Base-by-base conservation (phyloP, 75 land plant genomes). In the Chamaecyparis obtusa region DNA sequence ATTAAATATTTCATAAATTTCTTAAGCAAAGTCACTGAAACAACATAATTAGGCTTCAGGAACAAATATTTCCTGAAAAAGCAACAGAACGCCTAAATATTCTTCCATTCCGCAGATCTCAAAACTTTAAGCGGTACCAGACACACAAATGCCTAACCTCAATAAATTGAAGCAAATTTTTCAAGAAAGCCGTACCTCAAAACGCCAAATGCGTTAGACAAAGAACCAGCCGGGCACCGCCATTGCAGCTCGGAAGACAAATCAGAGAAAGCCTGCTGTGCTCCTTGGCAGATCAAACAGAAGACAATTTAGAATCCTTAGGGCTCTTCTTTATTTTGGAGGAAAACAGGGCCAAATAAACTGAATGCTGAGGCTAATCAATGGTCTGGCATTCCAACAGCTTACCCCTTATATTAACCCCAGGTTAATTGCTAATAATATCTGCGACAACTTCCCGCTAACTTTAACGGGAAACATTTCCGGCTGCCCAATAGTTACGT, bases 371-470 rank as follows among this genome's bases (percentile, higher is more conserved):
- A 78, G 41, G 81, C 43, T 78, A 81, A 43, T 51, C 83, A 43
- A 43, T n/a, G 46, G 83, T n/a, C 83, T 49, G 83, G 83, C 83
- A 81, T 41, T 81, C 54, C 83, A 81, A 81, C 83, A 81, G 83
- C 16, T 81, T 6, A 46, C 46, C 83, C 36, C 46, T n/a, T n/a
- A 9, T 0, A 10, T 81, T 81, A 46, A n/a, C 30, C 48, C 30
- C 46, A 17, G 46, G 83, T 27, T 81, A 81, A 81, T 32, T 10
- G 3, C 76, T 33, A 10, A 32, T 30, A 33, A 30, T 72, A 72
- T 72, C 36, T 32, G 76, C 0, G 2, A 1, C 15, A 46, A 81
- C 3, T 9, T 46, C 32, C 10, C 13, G n/a, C 32, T n/a, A 32
- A 49, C 16, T 81, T 11, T 81, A 81, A 81, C 83, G 83, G 83